Conservation (phyloP, 2,329 filamentous ascomycete species). For the Mycosphaerella sp. region DNA sequence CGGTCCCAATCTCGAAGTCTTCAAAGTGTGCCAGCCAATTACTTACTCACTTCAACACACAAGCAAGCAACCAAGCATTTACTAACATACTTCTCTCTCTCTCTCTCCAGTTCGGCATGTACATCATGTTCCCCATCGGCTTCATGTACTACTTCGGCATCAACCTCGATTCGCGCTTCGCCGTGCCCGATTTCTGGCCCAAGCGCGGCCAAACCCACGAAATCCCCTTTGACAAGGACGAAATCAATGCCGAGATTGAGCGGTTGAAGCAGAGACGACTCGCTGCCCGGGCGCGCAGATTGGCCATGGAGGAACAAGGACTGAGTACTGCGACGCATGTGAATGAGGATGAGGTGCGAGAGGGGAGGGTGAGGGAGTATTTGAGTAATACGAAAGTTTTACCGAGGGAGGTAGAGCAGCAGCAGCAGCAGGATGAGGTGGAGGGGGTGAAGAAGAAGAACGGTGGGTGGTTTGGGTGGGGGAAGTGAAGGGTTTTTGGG, state of each 20-base stretch:
- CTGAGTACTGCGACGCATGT: background rate
- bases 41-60: too few relatives aligned
- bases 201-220: slow-evolving; percentile 68
- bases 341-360: slow-evolving; percentile 6
- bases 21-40: slow-evolving; percentile 59
- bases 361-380: slow-evolving; percentile 8
- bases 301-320: slow-evolving; percentile 34
- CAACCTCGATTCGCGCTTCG: slow-evolving; percentile 89
- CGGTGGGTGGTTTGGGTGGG: slow-evolving; percentile 12
- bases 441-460: background rate
- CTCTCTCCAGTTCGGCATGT: slow-evolving; percentile 76
- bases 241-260: slow-evolving; percentile 75
- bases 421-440: background rate
- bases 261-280: slow-evolving; percentile 53
- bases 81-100: background rate
- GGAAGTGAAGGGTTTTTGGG: background rate
- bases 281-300: slow-evolving; percentile 43
- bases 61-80: background rate
- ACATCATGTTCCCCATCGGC: slow-evolving; percentile 96
- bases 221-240: slow-evolving; percentile 69
- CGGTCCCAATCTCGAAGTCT: slow-evolving; percentile 85
- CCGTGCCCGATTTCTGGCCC: slow-evolving; percentile 90
- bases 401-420: background rate
- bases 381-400: slow-evolving; percentile 7
- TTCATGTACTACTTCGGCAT: slow-evolving; percentile 99